Base-by-base conservation (phyloP, 169 alveolate genomes). In the Eimeria acervulina region DNA sequence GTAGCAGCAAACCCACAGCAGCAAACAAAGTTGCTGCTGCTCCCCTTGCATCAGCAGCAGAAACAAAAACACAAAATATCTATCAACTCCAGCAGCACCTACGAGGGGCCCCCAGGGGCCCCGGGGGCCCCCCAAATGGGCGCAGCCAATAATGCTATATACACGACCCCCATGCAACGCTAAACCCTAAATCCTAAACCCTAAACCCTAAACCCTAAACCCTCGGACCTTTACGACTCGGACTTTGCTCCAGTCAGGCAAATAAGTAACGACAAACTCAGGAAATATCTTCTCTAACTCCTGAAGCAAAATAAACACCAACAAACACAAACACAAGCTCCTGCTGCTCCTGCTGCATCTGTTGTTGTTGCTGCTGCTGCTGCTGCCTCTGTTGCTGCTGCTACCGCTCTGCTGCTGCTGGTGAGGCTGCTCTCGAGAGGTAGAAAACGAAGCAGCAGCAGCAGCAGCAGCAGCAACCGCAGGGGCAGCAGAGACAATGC, bases 161-260 rank as follows among this genome's bases (percentile, higher is more conserved):
- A n/a, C n/a, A n/a, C n/a, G n/a, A 47, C 55, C 55, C 55, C 19
- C 55, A 47, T 47, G 55, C 55, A 47, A 47, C 83, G 44, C 83
- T 72, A 72, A 72, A 72, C 83, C 83, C 83, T 72, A 72, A 72
- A 72, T 42, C 83, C 83, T 72, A 72, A 63, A 63, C 83, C 83
- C 83, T 72, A 72, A 72, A 72, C 83, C 83, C 83, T 72, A 72
- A 72, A 72, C 83, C 83, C 83, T 72, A 72, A 63, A 63, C 74
- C 74, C 74, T 63, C 26, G 74, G 5, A 63, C 74, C 74, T 63
- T 63, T 5, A 23, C 74, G 36, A 63, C n/a, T 63, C 74, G 8
- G 5, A 63, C 8, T 6, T 63, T 63, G 74, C 74, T 63, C 74
- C 74, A 63, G 8, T 63, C 36, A 21, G 74, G 74, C n/a, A 72